Evolutionary conservation across 768 basidiomycete species (phyloP), one percentile per base, ranked within the genome.

Genomic region (Boletus eberwhitei): DNA sequence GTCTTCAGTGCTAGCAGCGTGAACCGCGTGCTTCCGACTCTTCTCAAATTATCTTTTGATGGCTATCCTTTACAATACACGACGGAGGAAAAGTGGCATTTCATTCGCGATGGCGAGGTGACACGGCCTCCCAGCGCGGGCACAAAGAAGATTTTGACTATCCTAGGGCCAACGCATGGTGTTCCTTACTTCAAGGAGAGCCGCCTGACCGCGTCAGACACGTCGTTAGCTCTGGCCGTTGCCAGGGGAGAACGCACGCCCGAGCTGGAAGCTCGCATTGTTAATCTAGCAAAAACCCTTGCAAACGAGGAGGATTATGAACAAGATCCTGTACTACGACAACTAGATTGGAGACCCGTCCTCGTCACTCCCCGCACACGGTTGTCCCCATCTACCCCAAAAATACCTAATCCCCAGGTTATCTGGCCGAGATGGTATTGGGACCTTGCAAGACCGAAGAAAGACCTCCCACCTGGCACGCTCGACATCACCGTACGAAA

Each of bases 391-490:
- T 19, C 49, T 35, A 21, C 49, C 19, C 52, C 63, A 21, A 55
- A 75, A 64, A 36, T 49, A 44, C 47, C 63, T 1, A 76, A 75
- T 59, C 73, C 74, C 4, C 77, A 77, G 12, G 78, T 85, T 0
- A 51, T 76, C n/a, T 98, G 95, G 93, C 96, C 95, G 1, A 90
- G 91, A 67, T 98, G 97, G 97, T 99, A 91, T 66, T 93, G 88
- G 90, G 94, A 98, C 24, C 81, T 92, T 4, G 76, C 87, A 3
- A 85, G 78, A 62, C 90, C 87, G 4, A 87, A 81, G 73, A 86
- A 85, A 66, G 84, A 76, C 53, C 64, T 76, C 52, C 75, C 80
- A 6, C 85, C 84, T 1, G 93, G 87, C 21, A 81, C 85, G 2
- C 79, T 97, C 29, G 93, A 98, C 64, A 74, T 98, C 58, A 93